Percentiles rank a stretch among this genome's conserved stretches.
phyloP scores from a whole-genome alignment of 202 grass and related monocot genomes.

The Setaria italica region DNA sequence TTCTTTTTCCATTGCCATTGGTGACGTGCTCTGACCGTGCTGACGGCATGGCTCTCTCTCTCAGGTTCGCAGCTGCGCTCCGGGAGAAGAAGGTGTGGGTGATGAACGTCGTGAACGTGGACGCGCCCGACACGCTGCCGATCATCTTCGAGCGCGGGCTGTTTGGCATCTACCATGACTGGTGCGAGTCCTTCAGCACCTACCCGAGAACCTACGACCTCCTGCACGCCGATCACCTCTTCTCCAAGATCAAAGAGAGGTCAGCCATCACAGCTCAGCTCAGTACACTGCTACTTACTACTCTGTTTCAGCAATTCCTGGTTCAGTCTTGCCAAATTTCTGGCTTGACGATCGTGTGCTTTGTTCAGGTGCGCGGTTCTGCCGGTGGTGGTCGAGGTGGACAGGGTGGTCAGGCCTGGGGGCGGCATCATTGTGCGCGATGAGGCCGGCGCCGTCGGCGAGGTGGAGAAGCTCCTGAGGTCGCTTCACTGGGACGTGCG shows the following conservation, averaged over 20 bases:
- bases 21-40: not conserved
- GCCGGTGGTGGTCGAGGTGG: slow-evolving; percentile 77
- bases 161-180: slow-evolving; percentile 95
- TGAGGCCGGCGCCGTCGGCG: slow-evolving; percentile 51
- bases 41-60: slow-evolving; percentile 1
- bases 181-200: slow-evolving; percentile 99
- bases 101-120: slow-evolving; percentile 91
- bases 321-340: not conserved
- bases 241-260: slow-evolving; percentile 91
- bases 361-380: slow-evolving; percentile 71
- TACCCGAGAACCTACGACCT: slow-evolving; percentile 96
- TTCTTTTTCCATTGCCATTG: not conserved
- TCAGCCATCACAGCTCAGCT: slow-evolving; percentile 1
- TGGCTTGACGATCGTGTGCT: not conserved
- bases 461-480: slow-evolving; percentile 76
- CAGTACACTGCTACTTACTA: too few species aligned
- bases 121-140: slow-evolving; percentile 83
- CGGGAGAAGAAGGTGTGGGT: slow-evolving; percentile 84
- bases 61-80: slow-evolving; percentile 84
- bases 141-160: slow-evolving; percentile 96
- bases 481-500: slow-evolving; percentile 86
- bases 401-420: slow-evolving; percentile 85
- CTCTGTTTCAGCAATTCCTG: not conserved
- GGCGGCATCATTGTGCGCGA: slow-evolving; percentile 84
- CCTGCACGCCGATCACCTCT: slow-evolving; percentile 87